A percentile compares a stretch with the other conserved stretches of the same genome.
phyloP scores from a whole-genome alignment of 176 grass and related monocot genomes.

The Cenchrus purpureus region DNA sequence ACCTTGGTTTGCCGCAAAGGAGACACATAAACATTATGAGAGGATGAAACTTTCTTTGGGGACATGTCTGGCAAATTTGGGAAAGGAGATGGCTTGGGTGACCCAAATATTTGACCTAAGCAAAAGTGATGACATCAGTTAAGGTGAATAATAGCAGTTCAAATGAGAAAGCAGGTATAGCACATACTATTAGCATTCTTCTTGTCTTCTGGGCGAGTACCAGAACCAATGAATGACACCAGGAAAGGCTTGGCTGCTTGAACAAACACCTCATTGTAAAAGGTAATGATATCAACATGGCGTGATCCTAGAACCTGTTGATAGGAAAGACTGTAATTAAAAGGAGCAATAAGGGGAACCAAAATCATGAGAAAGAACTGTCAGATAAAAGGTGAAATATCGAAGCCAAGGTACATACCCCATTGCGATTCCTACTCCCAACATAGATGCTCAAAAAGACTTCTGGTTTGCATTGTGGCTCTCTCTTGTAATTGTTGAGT shows the following conservation, averaged over 20 bases:
- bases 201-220: constrained; percentile 59
- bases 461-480: constrained; percentile 86
- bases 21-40: constrained; percentile 93
- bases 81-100: constrained; percentile 81
- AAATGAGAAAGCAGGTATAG: constrained; percentile 37
- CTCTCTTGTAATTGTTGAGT: constrained; percentile 74
- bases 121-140: constrained; percentile 41
- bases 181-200: constrained; percentile 59
- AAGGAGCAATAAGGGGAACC: constrained; percentile 28
- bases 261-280: constrained; percentile 96
- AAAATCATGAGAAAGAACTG: constrained; percentile 31
- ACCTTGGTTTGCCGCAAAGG: constrained; percentile 91
- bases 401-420: constrained; percentile 38
- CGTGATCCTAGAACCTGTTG: constrained; percentile 64
- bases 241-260: constrained; percentile 81
- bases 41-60: constrained; percentile 91
- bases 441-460: constrained; percentile 78
- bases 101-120: constrained; percentile 69
- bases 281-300: constrained; percentile 85
- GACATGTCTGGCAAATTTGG: constrained; percentile 97
- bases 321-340: constrained; percentile 23
- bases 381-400: constrained; percentile 31
- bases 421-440: constrained; percentile 57
- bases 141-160: constrained; percentile 17
- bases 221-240: constrained; percentile 57